Evolutionary conservation across 805 yeast species (phyloP).

Genomic region (Yarrowia sp.): DNA sequence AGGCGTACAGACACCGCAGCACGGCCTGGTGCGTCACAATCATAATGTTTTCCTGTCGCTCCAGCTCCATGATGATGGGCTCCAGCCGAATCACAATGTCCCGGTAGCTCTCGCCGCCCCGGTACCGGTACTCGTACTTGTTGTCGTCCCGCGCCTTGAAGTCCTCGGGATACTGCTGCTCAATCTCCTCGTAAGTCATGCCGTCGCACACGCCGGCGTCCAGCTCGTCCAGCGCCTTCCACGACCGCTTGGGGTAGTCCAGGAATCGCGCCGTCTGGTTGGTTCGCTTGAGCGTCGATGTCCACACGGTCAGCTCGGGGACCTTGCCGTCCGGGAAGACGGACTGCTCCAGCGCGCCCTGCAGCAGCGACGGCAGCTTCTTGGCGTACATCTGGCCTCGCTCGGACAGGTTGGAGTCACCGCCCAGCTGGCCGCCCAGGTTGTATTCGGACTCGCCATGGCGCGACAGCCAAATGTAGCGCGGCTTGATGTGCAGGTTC

Average conservation of each 20-base stretch:
- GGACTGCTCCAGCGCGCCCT: conserved; percentile 45
- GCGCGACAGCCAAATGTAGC: conserved; percentile 88
- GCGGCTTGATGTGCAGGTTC: conserved; percentile 90
- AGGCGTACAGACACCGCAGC: conserved; percentile 91
- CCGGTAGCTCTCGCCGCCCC: conserved; percentile 96
- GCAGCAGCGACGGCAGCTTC: conserved; percentile 73
- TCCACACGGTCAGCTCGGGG: conserved; percentile 82
- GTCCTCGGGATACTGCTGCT: conserved; percentile 81
- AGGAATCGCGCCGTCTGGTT: conserved; percentile 85
- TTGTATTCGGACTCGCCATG: conserved; percentile 95
- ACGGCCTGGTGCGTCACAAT: conserved; percentile 98
- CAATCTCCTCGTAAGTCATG: conserved; percentile 91
- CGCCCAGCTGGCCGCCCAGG: conserved; percentile 92
- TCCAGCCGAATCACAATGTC: conserved; percentile 93
- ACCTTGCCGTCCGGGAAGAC: conserved; percentile 37
- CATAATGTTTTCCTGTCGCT: conserved; percentile 91
- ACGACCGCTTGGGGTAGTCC: conserved; percentile 76
- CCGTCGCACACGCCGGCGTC: conserved; percentile 99
- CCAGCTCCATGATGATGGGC: conserved; percentile 97
- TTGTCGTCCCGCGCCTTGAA: conserved; percentile 93
- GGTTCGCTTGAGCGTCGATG: conserved; percentile 85
- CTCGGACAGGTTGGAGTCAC: conserved; percentile 80
- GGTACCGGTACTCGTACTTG: conserved; percentile 90
- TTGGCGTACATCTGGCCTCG: conserved; percentile 82
- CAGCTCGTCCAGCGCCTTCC: conserved; percentile 96